Base-by-base conservation (phyloP, 495 filamentous ascomycete genomes). In the Neohortaea acidophila region DNA sequence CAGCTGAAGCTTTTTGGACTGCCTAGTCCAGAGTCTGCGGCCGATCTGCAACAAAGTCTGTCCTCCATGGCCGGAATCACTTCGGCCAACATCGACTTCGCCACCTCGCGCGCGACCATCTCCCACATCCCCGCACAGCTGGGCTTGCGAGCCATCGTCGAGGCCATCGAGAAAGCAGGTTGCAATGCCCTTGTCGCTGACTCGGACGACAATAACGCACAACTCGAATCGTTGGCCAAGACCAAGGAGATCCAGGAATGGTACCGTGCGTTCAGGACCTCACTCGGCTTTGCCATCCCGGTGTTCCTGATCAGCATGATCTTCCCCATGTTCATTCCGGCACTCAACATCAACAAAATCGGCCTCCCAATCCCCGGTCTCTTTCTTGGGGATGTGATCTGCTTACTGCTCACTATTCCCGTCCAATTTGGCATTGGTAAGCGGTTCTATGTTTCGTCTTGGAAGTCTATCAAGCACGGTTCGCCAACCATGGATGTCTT, bases 401-500 rank as follows among this genome's bases (percentile, higher is more conserved):
- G 85, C 55, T 57, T 94, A 27, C 35, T 67, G 30, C 69, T 96
- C 20, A 96, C 91, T 2, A 70, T 91, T 37, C 91, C 89, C 29
- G 77, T 99, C 5, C 91, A 99, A 59, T 96, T 99, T 48, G 89
- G 91, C 39, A 83, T 96, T 43, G 91, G 91, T 27, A 81, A 73
- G 54, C 77, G 87, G 0, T 99, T 96, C 51, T 99, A 96, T 54
- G 52, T 77, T 25, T 82, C 80, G 13, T 86, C 85, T n/a, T 94
- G 67, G 55, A 92, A 84, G 51, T 91, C 84, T 1, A 55, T 99
- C 33, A 79, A 76, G 50, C 91, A 99, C 55, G 69, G 76, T 8
- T 79, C 83, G 2, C 86, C 89, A 1, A 96, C 89, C 1, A 99
- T 99, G 89, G 89, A 99, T 52, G 87, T 99, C 1, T 66, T 99